Evolutionary conservation across 2,329 filamentous ascomycete species (phyloP), one percentile per base, ranked within the genome.

Genomic region (Paraphaeosphaeria sporulosa): DNA sequence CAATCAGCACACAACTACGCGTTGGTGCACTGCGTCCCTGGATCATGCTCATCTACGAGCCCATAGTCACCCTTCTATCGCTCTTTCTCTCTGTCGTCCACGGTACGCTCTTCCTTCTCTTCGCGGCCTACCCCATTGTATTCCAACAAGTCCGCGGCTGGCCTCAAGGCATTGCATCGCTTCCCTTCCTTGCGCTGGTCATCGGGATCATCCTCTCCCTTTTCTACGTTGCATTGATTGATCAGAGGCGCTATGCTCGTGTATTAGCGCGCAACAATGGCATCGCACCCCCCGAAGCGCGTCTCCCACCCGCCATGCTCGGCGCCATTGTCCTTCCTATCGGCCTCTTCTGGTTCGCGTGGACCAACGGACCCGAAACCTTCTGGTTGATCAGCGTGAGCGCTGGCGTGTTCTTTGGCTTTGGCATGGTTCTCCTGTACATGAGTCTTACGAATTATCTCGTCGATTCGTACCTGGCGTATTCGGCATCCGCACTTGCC

Each of bases 361-460:
- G 73, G 73, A 75, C 72, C 1, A 76, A 76, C 30, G 83, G 80
- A 68, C 81, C 82, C 15, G 65, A 78, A 10, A 77, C 85, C 1
- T 84, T 85, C 53, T 88, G 84, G 84, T 79, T 86, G 15, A 81
- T 80, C 1, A 82, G 83, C 10, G 79, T 85, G 60, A 62, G 84
- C 1, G 85, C 83, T 0, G 84, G 81, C 0, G 69, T 73, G 2
- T 64, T 84, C 0, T 79, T 86, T 8, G 84, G 84, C 0, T 65
- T 78, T 23, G 78, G 77, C 64, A 79, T 71, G 66, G 67, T 74
- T 0, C 53, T 72, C 6, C 47, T 72, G 6, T 74, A 69, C 61
- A 64, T 73, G 25, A 82, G 82, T 5, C 77, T 88, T 48, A 83
- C 87, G 71, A 89, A 87, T 76, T 91, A 91, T 76, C 82, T 91